Evolutionary conservation across 768 basidiomycete species (phyloP), one percentile per base, ranked within the genome.

Genomic region (Rubroboletus pulcherrimus): DNA sequence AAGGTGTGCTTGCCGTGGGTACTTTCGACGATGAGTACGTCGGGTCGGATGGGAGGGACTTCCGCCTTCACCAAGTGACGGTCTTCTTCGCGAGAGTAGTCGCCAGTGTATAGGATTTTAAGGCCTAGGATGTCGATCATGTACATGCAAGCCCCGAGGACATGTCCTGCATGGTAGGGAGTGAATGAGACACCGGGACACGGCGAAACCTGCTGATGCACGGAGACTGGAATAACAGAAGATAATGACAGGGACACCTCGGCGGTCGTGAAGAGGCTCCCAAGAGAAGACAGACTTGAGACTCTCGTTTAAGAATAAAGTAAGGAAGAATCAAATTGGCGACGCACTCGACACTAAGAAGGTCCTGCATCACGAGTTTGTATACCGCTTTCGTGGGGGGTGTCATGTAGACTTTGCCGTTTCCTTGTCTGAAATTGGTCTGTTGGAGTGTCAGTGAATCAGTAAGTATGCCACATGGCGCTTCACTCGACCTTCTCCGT

Each of bases 331-430:
- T 15, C 45, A 1, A 44, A 31, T 12, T 17, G 31, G 15, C 4
- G 19, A 74, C 82, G 48, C 45, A 94, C 94, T 91, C 84, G 81
- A 89, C 93, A 31, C 91, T 84, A 51, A 98, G 87, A 66, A 89
- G 95, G 67, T 98, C 96, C 71, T 95, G 93, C 95, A 98, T 98
- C 80, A 98, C 93, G 70, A 95, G 91, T 59, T 93, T 93, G 76
- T 98, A 94, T 48, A 98, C 82, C 3, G 93, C 95, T 73, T 98
- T 99, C 11, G 96, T 99, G 2, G 96, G 93, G 72, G 94, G 92
- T 3, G 96, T 98, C 96, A 98, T 99, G 75, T 98, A 99, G 9
- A 98, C 93, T 64, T 95, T 96, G 19, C 96, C 96, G 55, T 87
- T 88, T 19, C 96, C 96, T 68, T 97, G 92, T 67, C 84, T 78